Evolutionary conservation across 805 yeast genomes (phyloP).

Genomic region (Lipomyces kockii): DNA sequence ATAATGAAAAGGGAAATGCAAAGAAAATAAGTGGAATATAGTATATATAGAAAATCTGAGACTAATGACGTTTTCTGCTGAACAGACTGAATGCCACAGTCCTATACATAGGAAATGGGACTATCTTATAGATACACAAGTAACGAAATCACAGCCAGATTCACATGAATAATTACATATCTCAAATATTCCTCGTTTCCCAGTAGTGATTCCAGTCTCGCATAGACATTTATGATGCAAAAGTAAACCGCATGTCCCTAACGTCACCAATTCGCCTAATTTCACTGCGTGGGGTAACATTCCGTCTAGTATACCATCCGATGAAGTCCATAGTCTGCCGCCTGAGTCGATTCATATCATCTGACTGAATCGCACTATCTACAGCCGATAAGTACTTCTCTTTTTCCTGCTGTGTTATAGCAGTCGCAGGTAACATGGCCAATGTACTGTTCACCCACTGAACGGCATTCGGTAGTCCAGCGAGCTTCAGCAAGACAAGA

Average conservation of each 20-base stretch:
- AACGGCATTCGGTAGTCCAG: slow-evolving; percentile 49
- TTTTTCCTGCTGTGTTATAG: slow-evolving; percentile 70
- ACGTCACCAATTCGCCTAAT: slow-evolving; percentile 25
- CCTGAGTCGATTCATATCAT: slow-evolving; percentile 75
- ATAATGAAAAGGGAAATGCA: background rate
- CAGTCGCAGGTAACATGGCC: slow-evolving; percentile 60
- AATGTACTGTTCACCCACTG: slow-evolving; percentile 68
- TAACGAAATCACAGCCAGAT: background rate
- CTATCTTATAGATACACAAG: background rate
- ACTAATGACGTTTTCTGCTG: background rate
- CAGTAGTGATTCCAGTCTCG: background rate
- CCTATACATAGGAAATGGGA: background rate
- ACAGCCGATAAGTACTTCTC: slow-evolving; percentile 62
- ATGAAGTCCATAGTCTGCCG: slow-evolving; percentile 75
- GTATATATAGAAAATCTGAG: background rate
- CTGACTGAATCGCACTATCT: slow-evolving; percentile 59
- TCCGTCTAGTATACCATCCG: slow-evolving; percentile 80
- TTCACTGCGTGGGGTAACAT: slow-evolving; percentile 48
- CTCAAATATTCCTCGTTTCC: background rate
- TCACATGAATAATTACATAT: background rate
- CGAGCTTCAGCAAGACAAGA: slow-evolving; percentile 61
- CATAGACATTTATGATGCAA: slow-evolving; percentile 2
- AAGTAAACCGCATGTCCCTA: slow-evolving; percentile 18
- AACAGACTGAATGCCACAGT: background rate
- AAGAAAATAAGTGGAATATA: background rate